Conservation (phyloP, 352 stramenopile genomes). For the Globisporangium echinulatum region DNA sequence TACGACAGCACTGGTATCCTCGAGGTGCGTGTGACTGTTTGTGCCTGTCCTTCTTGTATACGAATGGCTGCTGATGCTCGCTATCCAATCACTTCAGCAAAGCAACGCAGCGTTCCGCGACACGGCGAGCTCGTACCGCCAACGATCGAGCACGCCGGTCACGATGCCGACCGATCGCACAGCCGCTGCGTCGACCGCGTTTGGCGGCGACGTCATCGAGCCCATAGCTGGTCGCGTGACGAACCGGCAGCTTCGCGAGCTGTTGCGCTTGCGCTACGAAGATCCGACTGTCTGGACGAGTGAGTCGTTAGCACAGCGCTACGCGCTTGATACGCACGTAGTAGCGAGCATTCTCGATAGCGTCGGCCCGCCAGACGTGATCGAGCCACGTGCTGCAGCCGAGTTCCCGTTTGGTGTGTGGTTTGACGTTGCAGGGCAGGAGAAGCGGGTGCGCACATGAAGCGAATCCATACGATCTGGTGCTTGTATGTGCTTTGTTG, state of each 20-base stretch:
- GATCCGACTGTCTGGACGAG: constrained; percentile 40
- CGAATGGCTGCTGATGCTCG: neutral
- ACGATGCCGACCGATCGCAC: constrained; percentile 52
- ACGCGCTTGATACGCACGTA: constrained; percentile 24
- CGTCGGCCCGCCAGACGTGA: constrained; percentile 50
- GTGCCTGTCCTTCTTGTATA: neutral
- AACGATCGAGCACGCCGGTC: constrained; percentile 29
- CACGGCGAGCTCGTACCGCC: constrained; percentile 61
- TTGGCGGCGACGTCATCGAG: constrained; percentile 27
- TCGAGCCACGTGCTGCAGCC: constrained; percentile 34
- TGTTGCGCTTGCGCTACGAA: constrained; percentile 65
- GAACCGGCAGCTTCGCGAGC: constrained; percentile 39
- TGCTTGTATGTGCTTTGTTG: no score
- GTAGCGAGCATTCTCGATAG: constrained; percentile 30
- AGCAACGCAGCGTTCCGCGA: constrained; percentile 41
- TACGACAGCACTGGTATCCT: constrained; percentile 49
- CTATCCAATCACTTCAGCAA: constrained; percentile 17
- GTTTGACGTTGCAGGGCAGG: constrained; percentile 14
- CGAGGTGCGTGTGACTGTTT: constrained; percentile 5
- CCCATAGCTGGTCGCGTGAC: constrained; percentile 42
- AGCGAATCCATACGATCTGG: neutral
- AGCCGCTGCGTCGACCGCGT: constrained; percentile 24
- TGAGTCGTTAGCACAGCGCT: constrained; percentile 43
- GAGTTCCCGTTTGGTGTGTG: constrained; percentile 61
- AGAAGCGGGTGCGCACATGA: neutral